Conservation (phyloP, 306 rosid species). For the Quercus wislizeni region DNA sequence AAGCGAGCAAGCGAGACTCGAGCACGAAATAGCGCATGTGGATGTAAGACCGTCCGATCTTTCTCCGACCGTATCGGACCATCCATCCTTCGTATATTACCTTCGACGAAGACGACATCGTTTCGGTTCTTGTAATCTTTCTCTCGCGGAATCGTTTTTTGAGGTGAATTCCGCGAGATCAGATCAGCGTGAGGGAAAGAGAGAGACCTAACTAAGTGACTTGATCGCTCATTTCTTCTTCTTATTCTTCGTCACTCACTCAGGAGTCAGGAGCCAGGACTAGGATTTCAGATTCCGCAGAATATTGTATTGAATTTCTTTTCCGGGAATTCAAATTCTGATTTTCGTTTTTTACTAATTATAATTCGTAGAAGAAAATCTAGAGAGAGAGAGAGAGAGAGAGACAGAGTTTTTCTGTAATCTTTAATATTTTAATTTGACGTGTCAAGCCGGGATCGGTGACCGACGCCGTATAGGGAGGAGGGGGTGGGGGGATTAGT, state of each 20-base stretch:
- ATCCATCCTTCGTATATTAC: constrained; percentile 99
- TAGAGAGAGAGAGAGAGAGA: neutral
- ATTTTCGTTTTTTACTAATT: too few species aligned
- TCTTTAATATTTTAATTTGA: neutral
- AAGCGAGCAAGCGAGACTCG: constrained; percentile 89
- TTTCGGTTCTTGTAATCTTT: neutral
- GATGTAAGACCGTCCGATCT: constrained; percentile 95
- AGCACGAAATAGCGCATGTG: constrained; percentile 97
- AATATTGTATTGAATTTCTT: constrained; percentile 29
- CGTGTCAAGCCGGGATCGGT: constrained; percentile 24
- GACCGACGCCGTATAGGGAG: constrained; percentile 48
- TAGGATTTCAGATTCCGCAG: constrained; percentile 12
- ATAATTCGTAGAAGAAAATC: neutral
- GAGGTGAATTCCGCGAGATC: too few species aligned
- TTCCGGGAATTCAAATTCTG: neutral
- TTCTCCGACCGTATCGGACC: constrained; percentile 94
- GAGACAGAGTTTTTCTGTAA: neutral
- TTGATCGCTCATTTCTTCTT: too few species aligned
- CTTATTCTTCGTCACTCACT: too few species aligned
- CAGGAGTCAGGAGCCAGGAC: too few species aligned
- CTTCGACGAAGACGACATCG: constrained; percentile 93
- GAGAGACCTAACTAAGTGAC: too few species aligned
- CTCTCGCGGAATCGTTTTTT: too few species aligned
- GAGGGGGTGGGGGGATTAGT: constrained; percentile 1
- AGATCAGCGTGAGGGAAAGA: too few species aligned